A percentile compares a stretch with the other conserved stretches of the same genome.
Conservation (phyloP, 768 basidiomycete species). For the Auricularia auricula-judae region DNA sequence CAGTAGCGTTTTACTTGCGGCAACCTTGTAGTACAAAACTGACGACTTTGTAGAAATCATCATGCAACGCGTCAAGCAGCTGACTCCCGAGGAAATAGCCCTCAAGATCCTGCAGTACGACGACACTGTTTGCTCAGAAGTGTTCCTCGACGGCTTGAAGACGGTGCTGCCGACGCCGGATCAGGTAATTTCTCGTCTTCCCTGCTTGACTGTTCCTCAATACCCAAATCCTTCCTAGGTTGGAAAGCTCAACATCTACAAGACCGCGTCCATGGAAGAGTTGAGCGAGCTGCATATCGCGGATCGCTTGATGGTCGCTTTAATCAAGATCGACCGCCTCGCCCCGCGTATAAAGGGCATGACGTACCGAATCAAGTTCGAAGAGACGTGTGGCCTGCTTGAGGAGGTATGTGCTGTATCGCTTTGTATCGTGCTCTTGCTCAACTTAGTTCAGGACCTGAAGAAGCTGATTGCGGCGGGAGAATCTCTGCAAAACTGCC, state of each 20-base stretch:
- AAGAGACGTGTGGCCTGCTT: conserved; percentile 71
- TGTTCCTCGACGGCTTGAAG: conserved; percentile 82
- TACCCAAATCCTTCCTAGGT: conserved; percentile 30
- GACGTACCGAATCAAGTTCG: conserved; percentile 83
- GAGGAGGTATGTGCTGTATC: conserved; percentile 50
- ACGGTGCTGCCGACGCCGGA: conserved; percentile 85
- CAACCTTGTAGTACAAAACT: too few species aligned
- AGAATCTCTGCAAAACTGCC: conserved; percentile 66
- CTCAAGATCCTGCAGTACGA: conserved; percentile 80
- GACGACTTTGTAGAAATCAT: conserved; percentile 58
- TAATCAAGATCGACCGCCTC: conserved; percentile 89
- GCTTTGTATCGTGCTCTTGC: background rate
- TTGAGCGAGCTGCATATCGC: conserved; percentile 84
- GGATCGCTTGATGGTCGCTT: conserved; percentile 92
- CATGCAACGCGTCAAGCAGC: conserved; percentile 73
- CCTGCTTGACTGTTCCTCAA: background rate
- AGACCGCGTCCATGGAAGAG: conserved; percentile 77
- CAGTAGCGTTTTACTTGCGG: conserved; percentile 20
- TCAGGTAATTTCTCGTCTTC: conserved; percentile 25
- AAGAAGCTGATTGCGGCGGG: conserved; percentile 76
- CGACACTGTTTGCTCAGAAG: conserved; percentile 73
- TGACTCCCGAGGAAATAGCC: conserved; percentile 81
- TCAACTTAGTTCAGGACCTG: conserved; percentile 44
- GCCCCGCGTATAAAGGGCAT: conserved; percentile 87
- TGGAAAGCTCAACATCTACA: conserved; percentile 83